Conservation (phyloP, 495 filamentous ascomycete species). For the Sordaria brevicollis region DNA sequence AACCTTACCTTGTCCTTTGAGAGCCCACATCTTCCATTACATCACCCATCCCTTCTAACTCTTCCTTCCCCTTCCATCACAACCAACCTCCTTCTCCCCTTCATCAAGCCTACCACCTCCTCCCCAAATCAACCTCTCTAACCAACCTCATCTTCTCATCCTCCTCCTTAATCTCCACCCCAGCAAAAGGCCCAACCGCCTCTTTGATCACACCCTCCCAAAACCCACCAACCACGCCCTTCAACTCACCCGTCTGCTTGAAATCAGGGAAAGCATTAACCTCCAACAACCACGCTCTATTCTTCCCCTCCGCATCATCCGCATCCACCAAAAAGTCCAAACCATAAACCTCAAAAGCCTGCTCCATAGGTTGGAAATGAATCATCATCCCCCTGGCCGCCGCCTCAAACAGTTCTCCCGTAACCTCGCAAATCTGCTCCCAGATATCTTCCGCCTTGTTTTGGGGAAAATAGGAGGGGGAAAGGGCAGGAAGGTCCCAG, state of each 20-base stretch:
- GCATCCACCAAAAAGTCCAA: slow-evolving; percentile 81
- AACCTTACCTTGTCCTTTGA: background rate
- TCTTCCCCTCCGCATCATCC: slow-evolving; percentile 20
- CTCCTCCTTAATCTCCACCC: slow-evolving; percentile 5
- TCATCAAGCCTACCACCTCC: slow-evolving; percentile 9
- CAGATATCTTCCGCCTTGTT: slow-evolving; percentile 45
- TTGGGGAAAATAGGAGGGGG: slow-evolving; percentile 23
- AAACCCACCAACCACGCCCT: slow-evolving; percentile 58
- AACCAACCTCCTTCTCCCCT: background rate
- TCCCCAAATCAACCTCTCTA: slow-evolving; percentile 23
- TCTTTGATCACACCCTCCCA: slow-evolving; percentile 62
- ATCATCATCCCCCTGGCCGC: slow-evolving; percentile 71
- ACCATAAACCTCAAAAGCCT: slow-evolving; percentile 87
- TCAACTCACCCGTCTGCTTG: slow-evolving; percentile 71
- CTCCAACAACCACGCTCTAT: slow-evolving; percentile 63
- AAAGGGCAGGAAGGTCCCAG: slow-evolving; percentile 46
- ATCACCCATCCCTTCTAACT: background rate
- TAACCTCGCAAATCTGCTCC: slow-evolving; percentile 60
- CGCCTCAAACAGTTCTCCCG: slow-evolving; percentile 70
- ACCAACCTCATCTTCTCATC: slow-evolving; percentile 22
- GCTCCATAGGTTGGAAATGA: slow-evolving; percentile 82
- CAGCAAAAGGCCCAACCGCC: slow-evolving; percentile 40
- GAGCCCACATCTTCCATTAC: background rate
- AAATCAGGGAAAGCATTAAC: slow-evolving; percentile 98
- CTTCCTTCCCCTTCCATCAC: background rate